phyloP scores from a whole-genome alignment of 805 yeast species.

The Kodamaea leandrae region DNA sequence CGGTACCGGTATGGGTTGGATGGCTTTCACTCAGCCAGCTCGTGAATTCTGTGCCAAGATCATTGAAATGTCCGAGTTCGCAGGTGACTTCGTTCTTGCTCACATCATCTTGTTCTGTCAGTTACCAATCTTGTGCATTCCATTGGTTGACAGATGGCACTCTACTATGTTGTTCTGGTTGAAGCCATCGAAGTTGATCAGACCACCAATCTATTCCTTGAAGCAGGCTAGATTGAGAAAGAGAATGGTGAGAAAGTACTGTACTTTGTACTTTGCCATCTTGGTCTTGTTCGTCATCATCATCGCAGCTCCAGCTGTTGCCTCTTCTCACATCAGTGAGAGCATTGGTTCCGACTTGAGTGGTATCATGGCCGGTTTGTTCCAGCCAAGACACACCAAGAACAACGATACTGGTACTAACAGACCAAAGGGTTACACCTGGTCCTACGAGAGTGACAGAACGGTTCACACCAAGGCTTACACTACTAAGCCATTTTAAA shows the following conservation, averaged over 20 bases:
- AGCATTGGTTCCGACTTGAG: slow-evolving; percentile 35
- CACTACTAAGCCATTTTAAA: slow-evolving; percentile 50
- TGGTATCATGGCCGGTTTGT: slow-evolving; percentile 58
- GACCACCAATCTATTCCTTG: slow-evolving; percentile 96
- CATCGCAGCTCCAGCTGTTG: slow-evolving; percentile 91
- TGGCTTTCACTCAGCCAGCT: slow-evolving; percentile 92
- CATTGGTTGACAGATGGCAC: slow-evolving; percentile 95
- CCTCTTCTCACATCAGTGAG: slow-evolving; percentile 52
- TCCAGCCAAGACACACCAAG: slow-evolving; percentile 83
- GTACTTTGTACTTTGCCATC: slow-evolving; percentile 71
- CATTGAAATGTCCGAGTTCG: slow-evolving; percentile 91
- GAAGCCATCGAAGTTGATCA: slow-evolving; percentile 91
- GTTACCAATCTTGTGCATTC: slow-evolving; percentile 81
- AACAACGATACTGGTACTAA: slow-evolving; percentile 80
- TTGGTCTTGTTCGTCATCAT: slow-evolving; percentile 68
- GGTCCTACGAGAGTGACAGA: slow-evolving; percentile 48
- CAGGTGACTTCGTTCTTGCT: slow-evolving; percentile 94
- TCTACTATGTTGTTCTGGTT: slow-evolving; percentile 98
- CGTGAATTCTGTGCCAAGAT: slow-evolving; percentile 95
- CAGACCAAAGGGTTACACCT: slow-evolving; percentile 30
- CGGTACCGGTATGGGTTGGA: slow-evolving; percentile 87
- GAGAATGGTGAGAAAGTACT: slow-evolving; percentile 96
- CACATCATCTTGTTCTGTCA: slow-evolving; percentile 85
- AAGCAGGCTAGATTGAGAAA: slow-evolving; percentile 94
- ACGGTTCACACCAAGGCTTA: slow-evolving; percentile 55